Percentiles rank a stretch among this genome's conserved stretches.
phyloP scores from a whole-genome alignment of 352 stramenopile genomes.

The Phytophthora pluvialis region DNA sequence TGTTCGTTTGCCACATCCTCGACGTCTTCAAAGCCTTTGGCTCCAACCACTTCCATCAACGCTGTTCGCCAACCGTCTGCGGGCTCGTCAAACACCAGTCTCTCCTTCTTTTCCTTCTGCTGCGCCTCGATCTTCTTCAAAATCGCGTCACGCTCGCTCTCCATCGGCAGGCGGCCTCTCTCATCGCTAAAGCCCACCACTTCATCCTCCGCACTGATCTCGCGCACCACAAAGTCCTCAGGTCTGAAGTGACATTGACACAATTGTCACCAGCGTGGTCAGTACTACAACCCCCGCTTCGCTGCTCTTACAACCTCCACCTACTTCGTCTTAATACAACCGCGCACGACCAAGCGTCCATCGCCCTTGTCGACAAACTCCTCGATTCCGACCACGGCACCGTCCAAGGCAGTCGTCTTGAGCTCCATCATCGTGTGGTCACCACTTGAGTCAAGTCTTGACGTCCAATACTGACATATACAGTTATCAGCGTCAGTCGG shows the following conservation, averaged over 20 bases:
- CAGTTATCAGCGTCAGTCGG: too few species aligned
- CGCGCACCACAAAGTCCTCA: slow-evolving; percentile 75
- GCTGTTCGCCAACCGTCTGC: slow-evolving; percentile 53
- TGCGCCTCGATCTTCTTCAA: slow-evolving; percentile 39
- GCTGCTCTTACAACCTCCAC: slow-evolving; percentile 15
- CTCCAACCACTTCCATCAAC: slow-evolving; percentile 41
- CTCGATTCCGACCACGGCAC: slow-evolving; percentile 51
- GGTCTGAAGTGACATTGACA: slow-evolving; percentile 27
- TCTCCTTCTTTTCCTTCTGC: slow-evolving; percentile 47
- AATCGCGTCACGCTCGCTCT: slow-evolving; percentile 40
- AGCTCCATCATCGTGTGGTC: background rate
- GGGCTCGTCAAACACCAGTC: slow-evolving; percentile 62
- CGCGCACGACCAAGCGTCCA: slow-evolving; percentile 28
- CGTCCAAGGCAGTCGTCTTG: slow-evolving; percentile 12
- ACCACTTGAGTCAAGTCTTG: too few species aligned
- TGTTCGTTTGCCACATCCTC: slow-evolving; percentile 32
- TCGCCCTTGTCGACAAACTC: slow-evolving; percentile 41
- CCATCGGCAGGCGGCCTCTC: slow-evolving; percentile 38
- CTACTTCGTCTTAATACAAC: slow-evolving; percentile 56
- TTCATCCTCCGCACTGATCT: slow-evolving; percentile 53
- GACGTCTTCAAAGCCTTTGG: slow-evolving; percentile 13
- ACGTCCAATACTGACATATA: too few species aligned
- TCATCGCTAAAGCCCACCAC: slow-evolving; percentile 48
- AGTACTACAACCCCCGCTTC: background rate
- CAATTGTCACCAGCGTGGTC: background rate